These are phyloP conservation scores for Mortierella sp. DNA, from an alignment of 371 early-diverging fungal genomes.

Conservation along the genomic window DNA sequence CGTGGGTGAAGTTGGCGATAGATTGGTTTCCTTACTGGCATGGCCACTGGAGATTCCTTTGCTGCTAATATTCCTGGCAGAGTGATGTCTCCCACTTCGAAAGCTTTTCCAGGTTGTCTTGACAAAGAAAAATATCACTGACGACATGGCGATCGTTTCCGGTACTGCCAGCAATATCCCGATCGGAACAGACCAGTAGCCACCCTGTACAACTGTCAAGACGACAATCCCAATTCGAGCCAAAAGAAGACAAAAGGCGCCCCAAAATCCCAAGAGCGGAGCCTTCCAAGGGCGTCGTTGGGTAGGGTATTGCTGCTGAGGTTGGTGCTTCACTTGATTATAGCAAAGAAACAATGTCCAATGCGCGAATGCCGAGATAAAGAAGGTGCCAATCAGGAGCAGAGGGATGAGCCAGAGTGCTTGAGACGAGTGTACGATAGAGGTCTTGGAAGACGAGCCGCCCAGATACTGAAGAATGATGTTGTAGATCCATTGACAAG, in stretches of 20 bases:
- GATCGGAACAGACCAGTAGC: slow-evolving; percentile 39
- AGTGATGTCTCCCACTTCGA: not conserved
- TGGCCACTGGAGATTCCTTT: not conserved
- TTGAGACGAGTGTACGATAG: slow-evolving; percentile 38
- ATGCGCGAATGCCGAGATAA: slow-evolving; percentile 47
- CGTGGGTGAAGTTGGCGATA: slow-evolving; percentile 24
- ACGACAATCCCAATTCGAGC: slow-evolving; percentile 25
- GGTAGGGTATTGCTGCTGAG: slow-evolving; percentile 11
- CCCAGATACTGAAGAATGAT: slow-evolving; percentile 46
- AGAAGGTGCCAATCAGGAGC: slow-evolving; percentile 49
- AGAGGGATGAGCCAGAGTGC: slow-evolving; percentile 52
- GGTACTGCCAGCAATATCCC: slow-evolving; percentile 49
- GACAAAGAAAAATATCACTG: slow-evolving; percentile 31
- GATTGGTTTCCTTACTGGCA: not conserved
- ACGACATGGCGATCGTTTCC: slow-evolving; percentile 43
- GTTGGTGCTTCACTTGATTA: slow-evolving; percentile 44
- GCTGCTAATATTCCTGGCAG: slow-evolving; percentile 4
- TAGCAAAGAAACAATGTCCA: slow-evolving; percentile 52
- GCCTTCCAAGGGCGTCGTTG: slow-evolving; percentile 34
- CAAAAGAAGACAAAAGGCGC: slow-evolving; percentile 25
- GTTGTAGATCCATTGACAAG: slow-evolving; percentile 55
- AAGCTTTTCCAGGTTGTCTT: slow-evolving; percentile 37
- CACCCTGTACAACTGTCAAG: slow-evolving; percentile 31
- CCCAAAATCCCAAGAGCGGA: slow-evolving; percentile 46
- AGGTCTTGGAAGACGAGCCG: slow-evolving; percentile 22